Conservation (phyloP, 1,284 basidiomycete genomes). For the Phellopilus nigrolimitatus region DNA sequence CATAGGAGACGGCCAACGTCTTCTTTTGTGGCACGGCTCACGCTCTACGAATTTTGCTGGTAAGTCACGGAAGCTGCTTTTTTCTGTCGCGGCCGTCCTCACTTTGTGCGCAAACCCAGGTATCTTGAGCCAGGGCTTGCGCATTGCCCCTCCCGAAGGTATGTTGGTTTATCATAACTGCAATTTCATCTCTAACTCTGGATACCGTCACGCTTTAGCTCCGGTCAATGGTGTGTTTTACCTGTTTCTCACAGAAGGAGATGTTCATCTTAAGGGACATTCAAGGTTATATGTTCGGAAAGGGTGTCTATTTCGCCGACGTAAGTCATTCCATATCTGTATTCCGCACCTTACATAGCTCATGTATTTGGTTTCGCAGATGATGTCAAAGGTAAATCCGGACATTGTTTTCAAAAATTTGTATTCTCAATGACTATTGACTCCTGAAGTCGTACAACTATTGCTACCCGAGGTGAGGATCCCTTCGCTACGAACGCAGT, state of each 20-base stretch:
- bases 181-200: not conserved
- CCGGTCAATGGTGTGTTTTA: constrained; percentile 40
- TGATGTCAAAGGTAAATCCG: constrained; percentile 59
- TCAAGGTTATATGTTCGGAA: constrained; percentile 60
- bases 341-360: constrained; percentile 10
- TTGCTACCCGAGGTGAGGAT: constrained; percentile 47
- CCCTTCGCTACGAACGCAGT: not conserved
- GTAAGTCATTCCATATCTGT: constrained; percentile 32
- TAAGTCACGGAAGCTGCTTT: constrained; percentile 16
- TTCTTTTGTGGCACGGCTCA: constrained; percentile 65
- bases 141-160: constrained; percentile 68
- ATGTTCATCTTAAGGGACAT: not conserved
- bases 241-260: not conserved
- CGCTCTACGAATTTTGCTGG: constrained; percentile 62
- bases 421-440: not conserved
- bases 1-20: constrained; percentile 44
- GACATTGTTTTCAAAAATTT: not conserved
- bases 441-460: constrained; percentile 48
- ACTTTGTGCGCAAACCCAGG: constrained; percentile 27
- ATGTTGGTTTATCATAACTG: constrained; percentile 8
- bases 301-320: constrained; percentile 66
- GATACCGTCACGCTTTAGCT: constrained; percentile 28
- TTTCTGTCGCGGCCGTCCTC: not conserved
- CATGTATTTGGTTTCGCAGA: constrained; percentile 32
- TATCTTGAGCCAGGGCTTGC: constrained; percentile 61